Base-by-base conservation (phyloP, 805 yeast species). In the Myxozyma neotropica region DNA sequence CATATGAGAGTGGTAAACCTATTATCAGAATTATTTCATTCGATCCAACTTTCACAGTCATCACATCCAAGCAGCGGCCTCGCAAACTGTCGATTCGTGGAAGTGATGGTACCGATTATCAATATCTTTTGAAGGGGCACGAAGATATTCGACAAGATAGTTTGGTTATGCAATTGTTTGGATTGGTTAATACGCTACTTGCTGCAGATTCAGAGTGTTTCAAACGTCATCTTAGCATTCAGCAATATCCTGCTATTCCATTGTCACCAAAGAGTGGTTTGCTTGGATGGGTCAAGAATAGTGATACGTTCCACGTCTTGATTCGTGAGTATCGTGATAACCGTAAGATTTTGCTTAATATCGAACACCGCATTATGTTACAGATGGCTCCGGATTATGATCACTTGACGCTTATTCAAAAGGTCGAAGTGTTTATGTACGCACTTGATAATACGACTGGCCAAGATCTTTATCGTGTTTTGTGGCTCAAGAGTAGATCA, bases 311-410 rank as follows among this genome's bases (percentile, higher is more conserved):
- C 83, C 98, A 94, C 73, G 92, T 87, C 5, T 79, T 94, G 64
- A 93, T 94, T 55, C 82, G 91, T 61, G 98, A 93, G 68, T 91
- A 92, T 72, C 83, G 99, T 68, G 97, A 91, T 66, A 87, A 93
- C 6, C 82, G 96, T 59, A 92, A 90, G 77, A 89, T 92, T 47
- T 80, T 93, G 61, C 76, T 93, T 64, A 93, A 93, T 72, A 89
- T 93, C 68, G 99, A 93, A 73, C 97, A 93, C 72, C 81, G 97
- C 64, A 89, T 93, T 57, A 92, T 93, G 96, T 75, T 90, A 39
- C 98, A 93, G 72, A 93, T 93, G 98, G 96, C 98, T 0, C 97
- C 97, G 1, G 92, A 92, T 71, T 94, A 89, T 74, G 99, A 94
- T 66, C 87, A 84, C 62, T 77, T 94, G 72, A 91, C 97, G 0